Conservation (phyloP, 305 asterid species). For the Fraxinus angustifolia region DNA sequence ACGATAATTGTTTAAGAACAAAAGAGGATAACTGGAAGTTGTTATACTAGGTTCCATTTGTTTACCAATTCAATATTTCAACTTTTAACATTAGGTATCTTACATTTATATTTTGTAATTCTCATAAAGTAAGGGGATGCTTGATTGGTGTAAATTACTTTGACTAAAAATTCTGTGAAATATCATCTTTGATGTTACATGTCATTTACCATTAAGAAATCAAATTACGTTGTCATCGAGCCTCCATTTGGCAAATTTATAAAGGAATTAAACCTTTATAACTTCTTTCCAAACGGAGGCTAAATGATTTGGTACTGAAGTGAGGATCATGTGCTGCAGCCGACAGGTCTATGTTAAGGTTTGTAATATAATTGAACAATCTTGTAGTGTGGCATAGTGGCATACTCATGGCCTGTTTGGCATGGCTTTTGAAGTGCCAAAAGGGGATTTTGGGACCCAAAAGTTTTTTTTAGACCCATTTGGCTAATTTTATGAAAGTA, state of each 20-base stretch:
- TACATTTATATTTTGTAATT: background rate
- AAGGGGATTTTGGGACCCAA: background rate
- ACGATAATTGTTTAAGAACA: background rate
- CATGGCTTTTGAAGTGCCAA: background rate
- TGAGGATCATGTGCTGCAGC: background rate
- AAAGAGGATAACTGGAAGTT: background rate
- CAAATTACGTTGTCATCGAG: background rate
- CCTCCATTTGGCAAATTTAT: background rate
- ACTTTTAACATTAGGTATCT: background rate
- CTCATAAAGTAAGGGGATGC: background rate
- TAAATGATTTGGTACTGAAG: background rate
- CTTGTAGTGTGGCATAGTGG: background rate
- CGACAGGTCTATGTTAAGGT: background rate
- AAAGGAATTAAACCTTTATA: background rate
- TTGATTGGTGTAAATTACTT: background rate
- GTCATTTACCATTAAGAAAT: background rate
- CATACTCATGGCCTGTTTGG: background rate
- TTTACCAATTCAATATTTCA: background rate
- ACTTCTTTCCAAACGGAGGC: background rate
- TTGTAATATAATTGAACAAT: background rate
- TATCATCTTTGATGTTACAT: background rate
- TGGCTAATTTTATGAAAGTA: background rate
- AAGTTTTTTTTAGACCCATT: background rate
- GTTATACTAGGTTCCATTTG: background rate
- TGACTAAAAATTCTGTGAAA: background rate